Evolutionary conservation across 805 yeast species (phyloP).

Genomic region (Myxozyma vanderwaltii): DNA sequence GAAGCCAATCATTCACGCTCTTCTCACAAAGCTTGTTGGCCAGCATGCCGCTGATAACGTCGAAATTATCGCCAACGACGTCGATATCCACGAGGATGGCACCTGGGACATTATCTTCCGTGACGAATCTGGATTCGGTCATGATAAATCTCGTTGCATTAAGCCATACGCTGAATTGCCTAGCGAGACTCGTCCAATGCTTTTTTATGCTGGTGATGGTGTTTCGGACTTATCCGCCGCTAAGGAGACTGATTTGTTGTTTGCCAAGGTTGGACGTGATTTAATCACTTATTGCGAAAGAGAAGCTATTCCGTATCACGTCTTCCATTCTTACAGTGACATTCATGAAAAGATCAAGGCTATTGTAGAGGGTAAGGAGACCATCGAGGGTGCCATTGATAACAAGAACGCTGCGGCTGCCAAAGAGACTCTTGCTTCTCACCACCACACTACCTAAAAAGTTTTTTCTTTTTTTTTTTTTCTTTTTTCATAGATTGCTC

Average conservation of each 20-base stretch:
- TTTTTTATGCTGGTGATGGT: slow-evolving; percentile 97
- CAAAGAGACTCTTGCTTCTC: slow-evolving; percentile 7
- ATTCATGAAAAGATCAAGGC: slow-evolving; percentile 63
- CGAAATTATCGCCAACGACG: slow-evolving; percentile 81
- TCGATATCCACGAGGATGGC: slow-evolving; percentile 55
- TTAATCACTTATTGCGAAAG: slow-evolving; percentile 79
- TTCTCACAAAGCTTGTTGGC: slow-evolving; percentile 75
- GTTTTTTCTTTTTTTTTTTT: neutral
- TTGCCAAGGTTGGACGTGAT: slow-evolving; percentile 92
- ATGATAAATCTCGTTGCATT: slow-evolving; percentile 87
- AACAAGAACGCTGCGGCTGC: slow-evolving; percentile 17
- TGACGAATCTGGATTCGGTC: slow-evolving; percentile 89
- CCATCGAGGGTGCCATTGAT: slow-evolving; percentile 35
- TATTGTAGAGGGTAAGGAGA: slow-evolving; percentile 51
- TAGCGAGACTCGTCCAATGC: slow-evolving; percentile 54
- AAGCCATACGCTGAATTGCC: slow-evolving; percentile 47
- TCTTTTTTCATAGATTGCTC: neutral
- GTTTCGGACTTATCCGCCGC: slow-evolving; percentile 95
- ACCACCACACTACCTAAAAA: neutral
- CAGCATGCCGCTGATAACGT: slow-evolving; percentile 69
- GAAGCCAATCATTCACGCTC: slow-evolving; percentile 84
- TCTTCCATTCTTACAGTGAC: slow-evolving; percentile 74
- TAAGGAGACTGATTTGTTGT: slow-evolving; percentile 86
- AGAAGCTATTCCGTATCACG: slow-evolving; percentile 80
- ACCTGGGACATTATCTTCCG: slow-evolving; percentile 84